A percentile compares a stretch with the other conserved stretches of the same genome.
Evolutionary conservation across 306 rosid genomes (phyloP).

Genomic region (Heteromeles arbutifolia): DNA sequence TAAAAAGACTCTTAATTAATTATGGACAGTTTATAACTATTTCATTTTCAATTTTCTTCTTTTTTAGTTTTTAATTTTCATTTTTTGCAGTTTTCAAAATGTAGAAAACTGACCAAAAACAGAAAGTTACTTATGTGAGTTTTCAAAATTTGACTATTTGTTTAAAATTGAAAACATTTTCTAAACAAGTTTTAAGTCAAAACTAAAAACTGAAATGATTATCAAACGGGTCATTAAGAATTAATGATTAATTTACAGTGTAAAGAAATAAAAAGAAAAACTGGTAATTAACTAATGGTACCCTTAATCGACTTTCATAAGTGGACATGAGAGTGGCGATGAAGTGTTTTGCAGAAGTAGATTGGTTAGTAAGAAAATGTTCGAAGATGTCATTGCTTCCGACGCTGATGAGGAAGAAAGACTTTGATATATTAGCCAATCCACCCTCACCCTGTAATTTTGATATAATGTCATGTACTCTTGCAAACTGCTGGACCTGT

Average conservation of each 20-base stretch:
- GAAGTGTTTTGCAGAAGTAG: neutral
- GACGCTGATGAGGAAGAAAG: slow-evolving; percentile 20
- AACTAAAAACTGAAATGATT: too few relatives aligned
- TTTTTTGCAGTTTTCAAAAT: too few relatives aligned
- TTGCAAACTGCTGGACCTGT: slow-evolving; percentile 15
- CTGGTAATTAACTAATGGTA: neutral
- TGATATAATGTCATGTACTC: neutral
- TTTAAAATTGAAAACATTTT: too few relatives aligned
- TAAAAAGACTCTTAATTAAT: neutral
- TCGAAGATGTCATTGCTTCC: slow-evolving; percentile 27
- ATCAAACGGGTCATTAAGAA: too few relatives aligned
- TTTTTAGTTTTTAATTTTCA: too few relatives aligned
- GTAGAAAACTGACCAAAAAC: too few relatives aligned
- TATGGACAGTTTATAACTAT: too few relatives aligned
- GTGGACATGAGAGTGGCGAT: slow-evolving; percentile 6
- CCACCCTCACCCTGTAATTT: neutral
- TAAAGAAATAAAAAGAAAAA: neutral
- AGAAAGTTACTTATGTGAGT: too few relatives aligned
- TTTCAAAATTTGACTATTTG: too few relatives aligned
- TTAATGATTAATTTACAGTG: neutral
- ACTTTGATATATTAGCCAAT: neutral
- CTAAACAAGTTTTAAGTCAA: too few relatives aligned
- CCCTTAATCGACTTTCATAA: slow-evolving; percentile 15
- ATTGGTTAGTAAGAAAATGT: neutral
- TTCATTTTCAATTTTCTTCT: too few relatives aligned